phyloP scores from a whole-genome alignment of 176 grass and related monocot species.

The Saccharum spontaneum region DNA sequence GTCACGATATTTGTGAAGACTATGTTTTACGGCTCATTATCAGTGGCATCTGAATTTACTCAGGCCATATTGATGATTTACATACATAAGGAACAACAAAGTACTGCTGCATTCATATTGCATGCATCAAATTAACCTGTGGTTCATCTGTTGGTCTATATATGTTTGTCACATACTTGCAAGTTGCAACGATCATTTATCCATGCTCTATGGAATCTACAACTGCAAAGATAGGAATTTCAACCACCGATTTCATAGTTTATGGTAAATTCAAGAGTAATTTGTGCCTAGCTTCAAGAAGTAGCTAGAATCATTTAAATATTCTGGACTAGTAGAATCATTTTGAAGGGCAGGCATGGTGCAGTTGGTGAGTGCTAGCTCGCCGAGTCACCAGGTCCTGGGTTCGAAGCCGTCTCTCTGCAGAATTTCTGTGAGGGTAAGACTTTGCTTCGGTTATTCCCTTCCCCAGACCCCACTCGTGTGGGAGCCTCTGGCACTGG shows the following conservation, averaged over 20 bases:
- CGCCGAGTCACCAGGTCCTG: no score
- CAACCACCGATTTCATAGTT: not conserved
- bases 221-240: not conserved
- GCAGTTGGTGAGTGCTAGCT: no score
- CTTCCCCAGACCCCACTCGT: no score
- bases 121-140: constrained; percentile 10
- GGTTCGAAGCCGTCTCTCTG: no score
- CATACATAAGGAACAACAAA: not conserved
- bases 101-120: not conserved
- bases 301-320: no score
- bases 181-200: not conserved
- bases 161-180: constrained; percentile 18
- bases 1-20: not conserved
- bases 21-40: not conserved
- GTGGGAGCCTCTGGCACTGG: no score
- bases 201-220: not conserved
- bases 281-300: not conserved
- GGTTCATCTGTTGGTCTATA: constrained; percentile 5
- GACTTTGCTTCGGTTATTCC: no score
- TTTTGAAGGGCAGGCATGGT: no score
- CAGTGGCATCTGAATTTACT: constrained; percentile 6
- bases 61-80: not conserved
- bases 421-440: no score
- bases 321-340: not conserved
- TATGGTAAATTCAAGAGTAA: not conserved